Percentiles rank a stretch among this genome's conserved stretches.
phyloP scores from a whole-genome alignment of 164 flowering plant species.

The Umbellularia californica region DNA sequence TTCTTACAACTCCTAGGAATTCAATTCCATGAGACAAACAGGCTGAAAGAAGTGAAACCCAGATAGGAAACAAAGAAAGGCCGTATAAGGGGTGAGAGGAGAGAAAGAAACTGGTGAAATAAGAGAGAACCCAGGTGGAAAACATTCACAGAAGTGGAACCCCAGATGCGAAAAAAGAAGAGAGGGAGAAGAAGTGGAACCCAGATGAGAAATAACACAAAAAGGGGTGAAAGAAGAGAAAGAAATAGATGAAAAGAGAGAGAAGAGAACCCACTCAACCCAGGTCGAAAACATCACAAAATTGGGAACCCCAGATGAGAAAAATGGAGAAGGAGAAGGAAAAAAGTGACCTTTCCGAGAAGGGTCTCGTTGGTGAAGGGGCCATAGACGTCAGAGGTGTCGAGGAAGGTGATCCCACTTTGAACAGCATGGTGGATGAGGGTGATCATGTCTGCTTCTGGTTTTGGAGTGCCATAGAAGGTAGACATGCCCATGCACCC shows the following conservation, averaged over 20 bases:
- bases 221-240: neutral
- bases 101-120: neutral
- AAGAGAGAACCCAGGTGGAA: too few species aligned
- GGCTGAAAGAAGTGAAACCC: neutral
- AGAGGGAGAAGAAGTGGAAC: neutral
- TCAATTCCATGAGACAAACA: too few species aligned
- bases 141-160: neutral
- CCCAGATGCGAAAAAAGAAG: neutral
- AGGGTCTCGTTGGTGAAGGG: slow-evolving; percentile 6
- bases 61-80: neutral
- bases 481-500: slow-evolving; percentile 39
- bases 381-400: slow-evolving; percentile 5
- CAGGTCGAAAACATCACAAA: neutral
- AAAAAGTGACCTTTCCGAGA: slow-evolving; percentile 15
- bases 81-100: neutral
- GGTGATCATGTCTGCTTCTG: slow-evolving; percentile 2
- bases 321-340: neutral
- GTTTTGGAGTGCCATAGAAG: slow-evolving; percentile 7
- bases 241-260: neutral
- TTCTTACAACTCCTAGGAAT: too few species aligned
- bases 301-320: neutral
- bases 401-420: slow-evolving; percentile 3
- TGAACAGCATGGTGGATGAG: slow-evolving; percentile 11
- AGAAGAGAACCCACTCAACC: too few species aligned
- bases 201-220: neutral